Evolutionary conservation across 1,284 basidiomycete genomes (phyloP).

Genomic region (Papiliotrema terrestris): DNA sequence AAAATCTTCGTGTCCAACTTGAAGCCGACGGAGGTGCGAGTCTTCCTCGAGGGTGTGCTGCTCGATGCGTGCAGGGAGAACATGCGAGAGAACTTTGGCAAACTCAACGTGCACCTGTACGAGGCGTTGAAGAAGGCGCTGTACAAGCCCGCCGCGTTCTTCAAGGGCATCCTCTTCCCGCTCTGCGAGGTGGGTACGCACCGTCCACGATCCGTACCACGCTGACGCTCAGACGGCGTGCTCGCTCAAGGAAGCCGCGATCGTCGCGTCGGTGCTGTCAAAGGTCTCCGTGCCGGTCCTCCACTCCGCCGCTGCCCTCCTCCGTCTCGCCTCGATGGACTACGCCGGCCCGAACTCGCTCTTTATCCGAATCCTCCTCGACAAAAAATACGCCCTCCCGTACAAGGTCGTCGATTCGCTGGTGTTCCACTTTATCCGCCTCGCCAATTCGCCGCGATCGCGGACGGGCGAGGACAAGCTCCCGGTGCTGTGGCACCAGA

Average conservation of each 20-base stretch:
- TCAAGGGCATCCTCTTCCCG: conserved; percentile 97
- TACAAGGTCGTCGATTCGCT: conserved; percentile 98
- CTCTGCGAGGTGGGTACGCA: conserved; percentile 71
- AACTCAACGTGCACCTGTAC: conserved; percentile 90
- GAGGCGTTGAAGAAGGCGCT: conserved; percentile 85
- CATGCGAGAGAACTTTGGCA: conserved; percentile 69
- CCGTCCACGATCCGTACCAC: background rate
- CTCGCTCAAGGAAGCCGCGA: conserved; percentile 91
- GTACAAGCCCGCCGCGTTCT: conserved; percentile 97
- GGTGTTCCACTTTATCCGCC: conserved; percentile 95
- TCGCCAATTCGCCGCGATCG: conserved; percentile 82
- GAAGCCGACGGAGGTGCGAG: conserved; percentile 91
- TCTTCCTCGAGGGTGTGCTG: conserved; percentile 89
- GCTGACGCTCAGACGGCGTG: conserved; percentile 60
- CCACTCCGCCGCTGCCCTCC: conserved; percentile 91
- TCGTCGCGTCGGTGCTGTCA: conserved; percentile 85
- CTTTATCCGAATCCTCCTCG: conserved; percentile 93
- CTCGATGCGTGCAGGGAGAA: conserved; percentile 88
- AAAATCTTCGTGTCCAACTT: conserved; percentile 95
- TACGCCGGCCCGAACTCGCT: conserved; percentile 95
- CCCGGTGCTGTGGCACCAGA: conserved; percentile 98
- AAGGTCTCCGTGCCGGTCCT: conserved; percentile 92
- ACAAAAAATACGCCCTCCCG: conserved; percentile 97
- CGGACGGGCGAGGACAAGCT: conserved; percentile 60
- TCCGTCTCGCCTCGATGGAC: conserved; percentile 94